These are phyloP conservation scores for Scedosporium dehoogii DNA, from an alignment of 2,329 filamentous ascomycete species.

Conservation along the genomic window DNA sequence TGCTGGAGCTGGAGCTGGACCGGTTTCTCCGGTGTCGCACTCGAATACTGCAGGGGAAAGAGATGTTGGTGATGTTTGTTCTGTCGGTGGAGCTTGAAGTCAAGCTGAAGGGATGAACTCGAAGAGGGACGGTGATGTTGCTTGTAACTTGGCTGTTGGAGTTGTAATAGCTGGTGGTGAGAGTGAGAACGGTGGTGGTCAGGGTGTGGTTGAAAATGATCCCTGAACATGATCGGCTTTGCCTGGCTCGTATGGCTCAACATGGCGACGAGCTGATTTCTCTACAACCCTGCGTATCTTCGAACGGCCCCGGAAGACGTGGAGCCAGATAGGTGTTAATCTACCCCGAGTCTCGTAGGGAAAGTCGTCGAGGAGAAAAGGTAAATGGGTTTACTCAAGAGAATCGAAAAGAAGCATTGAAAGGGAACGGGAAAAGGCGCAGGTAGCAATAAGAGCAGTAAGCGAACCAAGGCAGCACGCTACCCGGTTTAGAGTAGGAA, in stretches of 20 bases:
- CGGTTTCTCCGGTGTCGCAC: not conserved
- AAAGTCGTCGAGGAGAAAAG: too few relatives aligned
- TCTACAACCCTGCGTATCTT: not conserved
- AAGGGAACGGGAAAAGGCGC: too few relatives aligned
- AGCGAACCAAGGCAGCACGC: not conserved
- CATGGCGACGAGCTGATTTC: not conserved
- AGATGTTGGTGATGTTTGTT: not conserved
- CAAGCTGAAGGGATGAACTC: not conserved
- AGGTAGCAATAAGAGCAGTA: too few relatives aligned
- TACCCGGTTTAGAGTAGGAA: not conserved
- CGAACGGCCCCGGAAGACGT: too few relatives aligned
- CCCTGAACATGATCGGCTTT: slow-evolving; percentile 1
- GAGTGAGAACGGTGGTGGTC: not conserved
- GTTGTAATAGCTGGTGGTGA: not conserved
- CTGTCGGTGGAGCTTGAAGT: not conserved
- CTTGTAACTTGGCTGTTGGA: not conserved
- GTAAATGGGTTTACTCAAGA: too few relatives aligned
- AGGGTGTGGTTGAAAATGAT: not conserved
- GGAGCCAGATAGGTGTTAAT: too few relatives aligned
- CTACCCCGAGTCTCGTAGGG: too few relatives aligned
- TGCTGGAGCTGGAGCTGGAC: not conserved
- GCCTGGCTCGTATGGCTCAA: slow-evolving; percentile 4
- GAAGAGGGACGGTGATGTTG: not conserved
- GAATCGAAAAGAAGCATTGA: too few relatives aligned
- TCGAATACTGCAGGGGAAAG: not conserved